A percentile compares a stretch with the other conserved stretches of the same genome.
These are phyloP conservation scores for Gliomastix tumulicola DNA, from an alignment of 2,329 filamentous ascomycete genomes.

Conservation along the genomic window DNA sequence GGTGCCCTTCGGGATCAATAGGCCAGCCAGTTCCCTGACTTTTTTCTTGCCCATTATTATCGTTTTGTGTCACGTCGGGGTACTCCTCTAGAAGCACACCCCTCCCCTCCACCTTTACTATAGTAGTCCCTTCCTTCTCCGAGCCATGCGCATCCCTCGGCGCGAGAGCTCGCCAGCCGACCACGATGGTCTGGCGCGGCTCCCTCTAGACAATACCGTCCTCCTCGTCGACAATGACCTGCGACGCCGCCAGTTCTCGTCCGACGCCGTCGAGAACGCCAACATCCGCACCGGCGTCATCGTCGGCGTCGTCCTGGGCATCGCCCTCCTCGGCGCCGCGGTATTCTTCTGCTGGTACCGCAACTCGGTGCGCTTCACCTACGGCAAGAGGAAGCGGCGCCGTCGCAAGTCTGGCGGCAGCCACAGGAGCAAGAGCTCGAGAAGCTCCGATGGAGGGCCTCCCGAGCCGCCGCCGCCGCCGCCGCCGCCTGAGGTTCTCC, in stretches of 20 bases:
- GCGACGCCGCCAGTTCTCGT: conserved; percentile 9
- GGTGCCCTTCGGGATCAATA: too few relatives aligned
- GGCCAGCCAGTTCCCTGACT: too few relatives aligned
- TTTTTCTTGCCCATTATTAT: too few relatives aligned
- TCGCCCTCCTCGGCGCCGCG: conserved; percentile 26
- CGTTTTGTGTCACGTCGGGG: too few relatives aligned
- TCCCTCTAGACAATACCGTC: too few relatives aligned
- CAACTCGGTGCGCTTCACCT: conserved; percentile 24
- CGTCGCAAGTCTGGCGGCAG: conserved; percentile 18
- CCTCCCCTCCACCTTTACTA: too few relatives aligned
- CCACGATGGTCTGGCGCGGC: too few relatives aligned
- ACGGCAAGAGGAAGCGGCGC: conserved; percentile 15
- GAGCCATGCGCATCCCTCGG: too few relatives aligned
- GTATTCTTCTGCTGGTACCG: conserved; percentile 33
- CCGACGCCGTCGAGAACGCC: conserved; percentile 18
- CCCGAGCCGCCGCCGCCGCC: conserved; percentile 1
- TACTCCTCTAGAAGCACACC: too few relatives aligned
- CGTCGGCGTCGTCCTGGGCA: conserved; percentile 30
- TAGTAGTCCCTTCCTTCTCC: too few relatives aligned
- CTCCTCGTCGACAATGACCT: too few relatives aligned
- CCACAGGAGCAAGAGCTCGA: conserved; percentile 22
- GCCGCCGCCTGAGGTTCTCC: not conserved
- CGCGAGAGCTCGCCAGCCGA: too few relatives aligned
- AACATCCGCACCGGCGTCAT: conserved; percentile 35
- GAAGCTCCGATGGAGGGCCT: conserved; percentile 14